Conservation (phyloP, 2,329 filamentous ascomycete species). For the Pseudofabraea citricarpa region DNA sequence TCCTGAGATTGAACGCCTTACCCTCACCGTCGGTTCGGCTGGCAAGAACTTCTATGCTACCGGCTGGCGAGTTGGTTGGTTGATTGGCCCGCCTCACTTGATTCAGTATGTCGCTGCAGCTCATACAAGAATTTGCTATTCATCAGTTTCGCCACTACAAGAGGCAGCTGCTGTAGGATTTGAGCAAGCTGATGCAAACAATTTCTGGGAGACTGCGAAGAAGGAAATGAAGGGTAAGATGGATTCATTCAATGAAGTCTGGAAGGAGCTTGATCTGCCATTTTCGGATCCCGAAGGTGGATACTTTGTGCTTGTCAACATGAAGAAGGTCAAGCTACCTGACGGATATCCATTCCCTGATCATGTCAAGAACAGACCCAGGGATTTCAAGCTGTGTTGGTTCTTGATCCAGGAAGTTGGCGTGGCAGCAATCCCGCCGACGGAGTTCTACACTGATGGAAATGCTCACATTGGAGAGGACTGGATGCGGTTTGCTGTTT, state of each 20-base stretch:
- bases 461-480: slow-evolving; percentile 87
- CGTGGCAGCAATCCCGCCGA: slow-evolving; percentile 92
- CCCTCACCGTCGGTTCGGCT: slow-evolving; percentile 89
- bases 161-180: slow-evolving; percentile 93
- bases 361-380: slow-evolving; percentile 78
- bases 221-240: slow-evolving; percentile 88
- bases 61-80: slow-evolving; percentile 91
- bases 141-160: slow-evolving; percentile 86
- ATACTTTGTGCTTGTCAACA: slow-evolving; percentile 95
- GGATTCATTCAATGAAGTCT: slow-evolving; percentile 77
- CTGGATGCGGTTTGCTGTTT: slow-evolving; percentile 92
- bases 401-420: slow-evolving; percentile 96
- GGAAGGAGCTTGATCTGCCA: slow-evolving; percentile 68
- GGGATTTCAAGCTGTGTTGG: slow-evolving; percentile 94
- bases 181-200: slow-evolving; percentile 76
- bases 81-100: slow-evolving; percentile 83
- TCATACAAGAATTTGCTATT: slow-evolving; percentile 95
- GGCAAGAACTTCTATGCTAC: slow-evolving; percentile 99
- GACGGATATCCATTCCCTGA: slow-evolving; percentile 81
- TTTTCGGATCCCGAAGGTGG: slow-evolving; percentile 79
- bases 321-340: slow-evolving; percentile 81
- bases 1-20: slow-evolving; percentile 81
- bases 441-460: slow-evolving; percentile 87
- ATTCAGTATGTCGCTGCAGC: slow-evolving; percentile 90
- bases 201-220: slow-evolving; percentile 84